Conservation (phyloP, 83 land plant genomes). For the Picea engelmannii region DNA sequence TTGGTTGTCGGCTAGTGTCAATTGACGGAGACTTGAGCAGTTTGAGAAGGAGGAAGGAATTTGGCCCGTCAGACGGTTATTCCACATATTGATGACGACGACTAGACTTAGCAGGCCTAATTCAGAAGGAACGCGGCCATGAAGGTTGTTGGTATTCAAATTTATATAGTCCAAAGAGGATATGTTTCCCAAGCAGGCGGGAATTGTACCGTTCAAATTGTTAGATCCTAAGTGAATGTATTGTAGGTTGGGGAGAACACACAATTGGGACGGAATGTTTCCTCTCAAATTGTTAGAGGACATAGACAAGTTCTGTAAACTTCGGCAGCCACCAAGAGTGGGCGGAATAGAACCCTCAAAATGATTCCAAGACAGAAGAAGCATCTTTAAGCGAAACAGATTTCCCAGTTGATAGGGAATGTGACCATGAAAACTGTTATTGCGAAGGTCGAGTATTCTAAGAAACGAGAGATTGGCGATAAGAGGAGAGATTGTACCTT, state of each 20-base stretch:
- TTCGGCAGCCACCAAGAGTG: slow-evolving; percentile 9
- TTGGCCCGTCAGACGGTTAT: too few relatives aligned
- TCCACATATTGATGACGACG: too few relatives aligned
- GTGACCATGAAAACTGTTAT: slow-evolving; percentile 14
- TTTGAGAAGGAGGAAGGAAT: too few relatives aligned
- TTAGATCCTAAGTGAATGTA: slow-evolving; percentile 2
- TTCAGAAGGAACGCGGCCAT: too few relatives aligned
- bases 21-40: too few relatives aligned
- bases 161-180: slow-evolving; percentile 12
- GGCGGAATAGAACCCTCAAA: slow-evolving; percentile 36
- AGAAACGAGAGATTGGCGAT: slow-evolving; percentile 2
- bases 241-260: slow-evolving; percentile 3
- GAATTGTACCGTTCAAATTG: slow-evolving; percentile 33
- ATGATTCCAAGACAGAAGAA: neutral
- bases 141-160: neutral
- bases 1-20: too few relatives aligned
- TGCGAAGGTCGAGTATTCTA: neutral
- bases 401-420: slow-evolving; percentile 15
- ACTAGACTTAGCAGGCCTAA: too few relatives aligned
- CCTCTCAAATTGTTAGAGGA: neutral
- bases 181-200: slow-evolving; percentile 29
- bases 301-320: neutral
- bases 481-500: neutral
- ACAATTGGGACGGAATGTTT: neutral
- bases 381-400: neutral